A percentile compares a stretch with the other conserved stretches of the same genome.
Evolutionary conservation across 2,329 filamentous ascomycete species (phyloP).

Genomic region (Metarhizium guizhouense): DNA sequence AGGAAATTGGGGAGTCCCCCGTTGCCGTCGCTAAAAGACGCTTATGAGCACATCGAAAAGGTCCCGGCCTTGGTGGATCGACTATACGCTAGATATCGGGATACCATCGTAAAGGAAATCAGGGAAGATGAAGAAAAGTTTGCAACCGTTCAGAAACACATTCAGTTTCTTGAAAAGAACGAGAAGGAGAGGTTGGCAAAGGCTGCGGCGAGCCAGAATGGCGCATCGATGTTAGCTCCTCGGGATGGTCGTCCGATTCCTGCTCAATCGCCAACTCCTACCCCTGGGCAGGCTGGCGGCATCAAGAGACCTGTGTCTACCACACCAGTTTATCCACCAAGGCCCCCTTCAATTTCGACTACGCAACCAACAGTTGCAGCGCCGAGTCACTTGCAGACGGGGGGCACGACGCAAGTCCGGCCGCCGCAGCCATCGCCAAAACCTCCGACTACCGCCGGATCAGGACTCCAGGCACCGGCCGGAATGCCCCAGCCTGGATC

Average conservation of each 20-base stretch:
- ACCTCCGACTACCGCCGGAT: slow-evolving; percentile 17
- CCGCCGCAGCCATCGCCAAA: slow-evolving; percentile 22
- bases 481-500: slow-evolving; percentile 22
- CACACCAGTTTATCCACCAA: slow-evolving; percentile 27
- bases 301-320: slow-evolving; percentile 19
- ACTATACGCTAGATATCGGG: slow-evolving; percentile 67
- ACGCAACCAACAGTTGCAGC: slow-evolving; percentile 17
- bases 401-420: slow-evolving; percentile 17
- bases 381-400: slow-evolving; percentile 18
- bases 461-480: slow-evolving; percentile 28
- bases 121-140: slow-evolving; percentile 64
- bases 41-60: slow-evolving; percentile 55
- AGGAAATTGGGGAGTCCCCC: slow-evolving; percentile 62
- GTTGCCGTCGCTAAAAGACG: slow-evolving; percentile 56
- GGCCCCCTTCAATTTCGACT: slow-evolving; percentile 15
- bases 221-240: slow-evolving; percentile 21
- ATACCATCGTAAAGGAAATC: slow-evolving; percentile 60
- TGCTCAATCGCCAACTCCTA: slow-evolving; percentile 1
- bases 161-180: slow-evolving; percentile 54
- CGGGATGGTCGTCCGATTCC: slow-evolving; percentile 20
- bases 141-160: slow-evolving; percentile 54
- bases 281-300: slow-evolving; percentile 11
- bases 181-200: slow-evolving; percentile 28
- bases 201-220: slow-evolving; percentile 23
- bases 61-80: slow-evolving; percentile 63